Base-by-base conservation (phyloP, 768 basidiomycete species). In the Dictyophora rubrovolvata region DNA sequence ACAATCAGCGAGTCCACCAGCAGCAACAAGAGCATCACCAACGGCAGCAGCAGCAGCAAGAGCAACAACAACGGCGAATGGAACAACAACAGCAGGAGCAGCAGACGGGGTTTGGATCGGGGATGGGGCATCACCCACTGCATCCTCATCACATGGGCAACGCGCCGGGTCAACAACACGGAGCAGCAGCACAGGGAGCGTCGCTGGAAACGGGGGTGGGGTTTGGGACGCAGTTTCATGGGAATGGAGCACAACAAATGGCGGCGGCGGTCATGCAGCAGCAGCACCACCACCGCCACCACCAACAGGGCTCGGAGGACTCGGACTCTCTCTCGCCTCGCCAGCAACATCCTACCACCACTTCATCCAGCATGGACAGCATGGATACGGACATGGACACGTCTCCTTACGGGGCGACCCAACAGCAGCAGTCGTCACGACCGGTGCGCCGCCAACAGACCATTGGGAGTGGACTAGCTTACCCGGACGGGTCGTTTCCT, bases 311-410 rank as follows among this genome's bases (percentile, higher is more conserved):
- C 48, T 50, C 52, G 60, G n/a, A 22, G 50, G 50, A 20, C 50
- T 51, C 28, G 50, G 21, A 42, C 47, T 22, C 55, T 28, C 21
- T 28, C 23, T 35, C 55, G 55, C 57, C 28, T 51, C 57, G 23
- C 48, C 57, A 18, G 21, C 42, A 23, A 77, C 12, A 74, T 51
- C 28, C 28, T 12, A 22, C 2, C 28, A 22, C 4, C 50, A 51
- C 21, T 8, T 22, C 21, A 6, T 34, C 50, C 50, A 51, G 20
- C 21, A 22, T 18, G 50, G 50, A 34, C 21, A 51, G 20, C 21
- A 51, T 51, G 50, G 50, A 34, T 16, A 51, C 18, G 50, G 21
- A 20, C 28, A 22, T 34, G 50, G 21, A 16, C 50, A 22, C 50
- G 14, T 34, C 21, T 51, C 50, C 21, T 51, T 22, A 51, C 50